Evolutionary conservation across 2,329 filamentous ascomycete genomes (phyloP).

Genomic region (Hirsutella rhossiliensis): DNA sequence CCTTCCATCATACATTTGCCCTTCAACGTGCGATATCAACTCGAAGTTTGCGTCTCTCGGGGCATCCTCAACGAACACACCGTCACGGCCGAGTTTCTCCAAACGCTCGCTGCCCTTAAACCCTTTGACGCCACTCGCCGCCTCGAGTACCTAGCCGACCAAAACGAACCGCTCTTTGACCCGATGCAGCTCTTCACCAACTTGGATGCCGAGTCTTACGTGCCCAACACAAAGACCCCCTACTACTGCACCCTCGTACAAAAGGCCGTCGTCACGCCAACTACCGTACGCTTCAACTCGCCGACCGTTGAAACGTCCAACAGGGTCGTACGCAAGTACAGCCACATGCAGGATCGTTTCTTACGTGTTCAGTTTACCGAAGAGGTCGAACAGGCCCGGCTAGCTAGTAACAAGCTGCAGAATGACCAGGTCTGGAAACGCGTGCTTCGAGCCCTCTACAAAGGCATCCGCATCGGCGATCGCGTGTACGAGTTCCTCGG

Average conservation of each 20-base stretch:
- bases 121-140: conserved; percentile 46
- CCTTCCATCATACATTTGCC: conserved; percentile 29
- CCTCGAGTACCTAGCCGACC: conserved; percentile 62
- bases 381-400: conserved; percentile 52
- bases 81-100: conserved; percentile 55
- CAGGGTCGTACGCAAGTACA: conserved; percentile 66
- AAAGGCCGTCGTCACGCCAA: conserved; percentile 73
- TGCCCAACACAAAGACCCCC: conserved; percentile 42
- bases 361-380: conserved; percentile 83
- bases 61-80: conserved; percentile 66
- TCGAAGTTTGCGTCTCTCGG: conserved; percentile 86
- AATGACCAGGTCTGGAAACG: conserved; percentile 64
- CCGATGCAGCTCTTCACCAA: conserved; percentile 62
- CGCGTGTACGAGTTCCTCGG: conserved; percentile 82
- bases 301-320: conserved; percentile 81
- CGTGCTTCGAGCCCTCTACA: conserved; percentile 55
- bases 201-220: conserved; percentile 33
- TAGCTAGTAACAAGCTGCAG: conserved; percentile 36
- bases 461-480: conserved; percentile 75
- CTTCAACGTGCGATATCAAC: conserved; percentile 73
- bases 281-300: conserved; percentile 64
- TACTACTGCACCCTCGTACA: conserved; percentile 63
- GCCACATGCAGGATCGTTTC: conserved; percentile 62
- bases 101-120: conserved; percentile 36
- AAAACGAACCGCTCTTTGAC: conserved; percentile 48